Conservation (phyloP, 768 basidiomycete genomes). For the Mrakia gelida region DNA sequence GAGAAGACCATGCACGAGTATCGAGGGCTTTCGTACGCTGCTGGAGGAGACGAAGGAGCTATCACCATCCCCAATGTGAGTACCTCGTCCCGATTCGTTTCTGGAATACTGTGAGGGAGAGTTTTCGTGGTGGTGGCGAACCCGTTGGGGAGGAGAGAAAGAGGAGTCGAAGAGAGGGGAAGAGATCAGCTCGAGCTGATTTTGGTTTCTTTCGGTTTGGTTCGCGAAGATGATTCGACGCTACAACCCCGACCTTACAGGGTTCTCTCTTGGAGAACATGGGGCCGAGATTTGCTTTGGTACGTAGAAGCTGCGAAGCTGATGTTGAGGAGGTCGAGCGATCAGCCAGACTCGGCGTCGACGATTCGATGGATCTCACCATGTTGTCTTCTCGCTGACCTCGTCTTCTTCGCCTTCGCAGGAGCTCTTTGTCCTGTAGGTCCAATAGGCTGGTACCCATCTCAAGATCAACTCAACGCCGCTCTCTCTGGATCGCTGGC, state of each 20-base stretch:
- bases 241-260: conserved; percentile 22
- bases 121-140: neutral
- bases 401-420: neutral
- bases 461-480: conserved; percentile 26
- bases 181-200: neutral
- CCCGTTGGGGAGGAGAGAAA: neutral
- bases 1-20: conserved; percentile 27
- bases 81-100: neutral
- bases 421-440: conserved; percentile 24
- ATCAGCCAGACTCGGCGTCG: neutral
- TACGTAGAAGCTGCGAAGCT: neutral
- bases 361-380: neutral
- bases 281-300: conserved; percentile 29
- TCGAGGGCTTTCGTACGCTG: conserved; percentile 21
- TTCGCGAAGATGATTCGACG: conserved; percentile 19
- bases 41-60: conserved; percentile 21
- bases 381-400: too few species aligned
- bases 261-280: conserved; percentile 27
- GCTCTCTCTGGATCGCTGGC: conserved; percentile 29
- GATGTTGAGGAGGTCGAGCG: neutral
- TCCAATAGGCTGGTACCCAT: conserved; percentile 15
- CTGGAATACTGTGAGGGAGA: neutral
- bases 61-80: conserved; percentile 27
- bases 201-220: neutral
- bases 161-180: neutral